Evolutionary conservation across 1,284 basidiomycete genomes (phyloP).

Genomic region (Malassezia arunalokei): DNA sequence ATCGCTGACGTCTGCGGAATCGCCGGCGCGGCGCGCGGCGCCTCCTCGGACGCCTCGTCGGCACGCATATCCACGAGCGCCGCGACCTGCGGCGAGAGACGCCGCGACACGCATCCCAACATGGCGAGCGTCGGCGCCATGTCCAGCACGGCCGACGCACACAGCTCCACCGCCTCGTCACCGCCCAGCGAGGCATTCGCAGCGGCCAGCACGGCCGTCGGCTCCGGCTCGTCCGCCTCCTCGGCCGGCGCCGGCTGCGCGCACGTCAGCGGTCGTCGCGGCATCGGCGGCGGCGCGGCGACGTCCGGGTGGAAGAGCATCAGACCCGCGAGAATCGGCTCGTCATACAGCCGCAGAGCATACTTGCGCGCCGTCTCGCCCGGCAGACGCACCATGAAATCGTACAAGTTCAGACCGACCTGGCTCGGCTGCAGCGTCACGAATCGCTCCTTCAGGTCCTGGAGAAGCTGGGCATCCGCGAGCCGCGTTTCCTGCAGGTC

Average conservation of each 20-base stretch:
- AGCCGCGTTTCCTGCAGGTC: constrained; percentile 54
- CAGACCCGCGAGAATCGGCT: constrained; percentile 87
- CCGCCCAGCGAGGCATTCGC: constrained; percentile 15
- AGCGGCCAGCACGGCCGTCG: neutral
- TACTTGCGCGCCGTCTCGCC: constrained; percentile 72
- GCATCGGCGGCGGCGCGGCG: constrained; percentile 52
- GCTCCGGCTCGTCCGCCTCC: constrained; percentile 12
- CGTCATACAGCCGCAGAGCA: constrained; percentile 80
- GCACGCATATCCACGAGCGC: constrained; percentile 6
- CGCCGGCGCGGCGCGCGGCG: neutral
- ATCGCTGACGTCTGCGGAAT: constrained; percentile 3
- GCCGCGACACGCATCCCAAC: constrained; percentile 23
- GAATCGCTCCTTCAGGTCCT: constrained; percentile 37
- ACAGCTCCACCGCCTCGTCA: constrained; percentile 27
- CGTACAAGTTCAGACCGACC: constrained; percentile 52
- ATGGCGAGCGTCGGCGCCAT: constrained; percentile 34
- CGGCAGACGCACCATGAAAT: constrained; percentile 62
- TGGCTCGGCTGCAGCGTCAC: constrained; percentile 40
- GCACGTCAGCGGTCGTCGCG: neutral
- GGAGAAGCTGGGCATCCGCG: constrained; percentile 31
- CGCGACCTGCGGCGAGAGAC: constrained; percentile 20
- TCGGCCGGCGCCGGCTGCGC: neutral
- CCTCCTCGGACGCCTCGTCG: neutral
- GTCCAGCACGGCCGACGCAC: constrained; percentile 20
- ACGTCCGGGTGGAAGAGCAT: constrained; percentile 80